These are phyloP conservation scores for Amaranthus tricolor DNA, from an alignment of 179 eudicot species.

Conservation along the genomic window DNA sequence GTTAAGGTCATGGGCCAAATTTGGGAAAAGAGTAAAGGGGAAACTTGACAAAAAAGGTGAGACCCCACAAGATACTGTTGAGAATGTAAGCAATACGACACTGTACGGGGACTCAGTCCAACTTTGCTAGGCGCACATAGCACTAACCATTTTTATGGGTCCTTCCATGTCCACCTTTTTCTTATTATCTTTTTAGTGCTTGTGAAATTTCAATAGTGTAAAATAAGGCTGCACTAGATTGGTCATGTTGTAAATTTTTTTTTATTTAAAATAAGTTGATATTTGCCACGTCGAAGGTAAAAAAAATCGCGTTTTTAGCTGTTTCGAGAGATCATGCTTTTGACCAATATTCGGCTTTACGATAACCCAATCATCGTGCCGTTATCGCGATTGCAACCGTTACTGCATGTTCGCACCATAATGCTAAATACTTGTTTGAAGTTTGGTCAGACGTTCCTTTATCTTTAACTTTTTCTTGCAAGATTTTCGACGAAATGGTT, in stretches of 20 bases:
- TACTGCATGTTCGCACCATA: too few species aligned
- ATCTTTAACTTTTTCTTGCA: constrained; percentile 3
- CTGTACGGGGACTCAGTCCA: constrained; percentile 24
- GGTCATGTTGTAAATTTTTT: too few species aligned
- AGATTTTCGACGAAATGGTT: background rate
- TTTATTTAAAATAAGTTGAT: too few species aligned
- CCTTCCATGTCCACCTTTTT: constrained; percentile 15
- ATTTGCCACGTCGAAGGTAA: too few species aligned
- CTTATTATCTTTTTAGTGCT: background rate
- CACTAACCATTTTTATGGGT: constrained; percentile 24
- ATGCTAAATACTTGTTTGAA: background rate
- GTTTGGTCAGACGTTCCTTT: constrained; percentile 9
- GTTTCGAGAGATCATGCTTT: too few species aligned
- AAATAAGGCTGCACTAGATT: too few species aligned
- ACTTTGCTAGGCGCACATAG: constrained; percentile 25
- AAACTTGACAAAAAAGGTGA: constrained; percentile 4
- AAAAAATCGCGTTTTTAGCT: too few species aligned
- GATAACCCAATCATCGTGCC: too few species aligned
- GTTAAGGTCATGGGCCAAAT: background rate
- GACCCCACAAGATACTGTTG: constrained; percentile 29
- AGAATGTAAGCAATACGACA: constrained; percentile 21
- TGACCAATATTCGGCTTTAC: too few species aligned
- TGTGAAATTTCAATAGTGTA: too few species aligned
- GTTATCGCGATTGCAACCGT: too few species aligned
- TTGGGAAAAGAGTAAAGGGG: constrained; percentile 18